These are phyloP conservation scores for Rubroshorea leprosula DNA, from an alignment of 345 rosid species.

Conservation along the genomic window DNA sequence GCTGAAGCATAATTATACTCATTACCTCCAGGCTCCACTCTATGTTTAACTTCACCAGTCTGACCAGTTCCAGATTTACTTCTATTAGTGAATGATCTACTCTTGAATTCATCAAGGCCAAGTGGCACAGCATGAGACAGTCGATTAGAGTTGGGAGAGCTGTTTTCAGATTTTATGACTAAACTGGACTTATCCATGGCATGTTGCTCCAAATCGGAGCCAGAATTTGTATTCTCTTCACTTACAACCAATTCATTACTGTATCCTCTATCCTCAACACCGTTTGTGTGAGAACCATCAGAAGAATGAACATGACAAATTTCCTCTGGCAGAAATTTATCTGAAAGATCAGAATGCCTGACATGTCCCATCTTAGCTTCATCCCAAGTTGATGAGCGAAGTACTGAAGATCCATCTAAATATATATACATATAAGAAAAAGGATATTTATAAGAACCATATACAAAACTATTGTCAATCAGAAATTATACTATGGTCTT, in stretches of 20 bases:
- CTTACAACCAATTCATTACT: slow-evolving; percentile 16
- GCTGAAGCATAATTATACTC: slow-evolving; percentile 89
- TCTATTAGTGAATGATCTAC: slow-evolving; percentile 57
- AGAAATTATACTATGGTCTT: slow-evolving; percentile 3
- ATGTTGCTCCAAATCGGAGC: slow-evolving; percentile 22
- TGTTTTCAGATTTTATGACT: slow-evolving; percentile 26
- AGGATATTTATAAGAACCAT: slow-evolving; percentile 1
- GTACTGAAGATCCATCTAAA: slow-evolving; percentile 44
- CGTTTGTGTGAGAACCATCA: slow-evolving; percentile 19
- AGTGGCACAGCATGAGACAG: slow-evolving; percentile 53
- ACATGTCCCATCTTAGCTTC: slow-evolving; percentile 18
- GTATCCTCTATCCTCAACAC: slow-evolving; percentile 20
- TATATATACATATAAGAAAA: slow-evolving; percentile 5
- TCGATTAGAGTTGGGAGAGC: slow-evolving; percentile 34
- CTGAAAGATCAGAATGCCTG: slow-evolving; percentile 19
- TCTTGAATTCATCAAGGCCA: slow-evolving; percentile 93
- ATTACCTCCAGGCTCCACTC: slow-evolving; percentile 87
- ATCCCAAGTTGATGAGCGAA: slow-evolving; percentile 28
- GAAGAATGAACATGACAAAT: slow-evolving; percentile 17
- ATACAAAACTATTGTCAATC: background rate
- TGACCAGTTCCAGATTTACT: slow-evolving; percentile 58
- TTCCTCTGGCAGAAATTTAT: slow-evolving; percentile 20
- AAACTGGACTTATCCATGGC: slow-evolving; percentile 20
- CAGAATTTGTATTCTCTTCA: slow-evolving; percentile 21
- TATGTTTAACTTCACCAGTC: slow-evolving; percentile 57